Evolutionary conservation across 768 basidiomycete species (phyloP), one percentile per base, ranked within the genome.

Genomic region (Gloeopeniophorella convolvens): DNA sequence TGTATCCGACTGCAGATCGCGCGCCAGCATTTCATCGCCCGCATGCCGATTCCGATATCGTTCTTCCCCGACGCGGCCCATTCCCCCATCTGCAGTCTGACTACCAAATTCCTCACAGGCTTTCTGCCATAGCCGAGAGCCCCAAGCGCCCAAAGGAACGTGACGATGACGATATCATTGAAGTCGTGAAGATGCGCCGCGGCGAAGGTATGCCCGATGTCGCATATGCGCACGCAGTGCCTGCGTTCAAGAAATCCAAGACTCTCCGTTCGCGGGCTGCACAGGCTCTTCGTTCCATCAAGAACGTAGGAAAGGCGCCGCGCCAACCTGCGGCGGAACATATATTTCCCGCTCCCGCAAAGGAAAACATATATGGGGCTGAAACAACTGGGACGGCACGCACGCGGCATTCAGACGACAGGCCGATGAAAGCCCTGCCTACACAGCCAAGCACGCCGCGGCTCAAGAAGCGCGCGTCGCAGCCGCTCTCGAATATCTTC

Each of bases 221-320:
- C 27, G 52, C 47, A 8, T 61, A 61, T 3, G 55, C 42, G 3
- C 42, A 51, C 28, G 54, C 59, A 31, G 49, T 56, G n/a, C 51
- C 33, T 15, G 31, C 23, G 15, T 39, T 63, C 50, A 64, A 62
- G 59, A 65, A 63, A 54, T 62, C 64, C 28, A 65, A 57, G 55
- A 67, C 65, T 8, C 64, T 69, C 58, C 60, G 63, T 30, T 63
- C 64, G 13, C 63, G 68, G 6, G 67, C 68, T 5, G 55, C 60
- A 16, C 62, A 68, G 51, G 68, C 68, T 7, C 54, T 69, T 37
- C 61, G 61, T 47, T 68, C 68, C 7, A 67, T 69, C 55, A 65
- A 64, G 63, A 68, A 65, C 48, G 65, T 64, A 27, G 62, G 62
- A 16, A 64, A 59, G 52, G 42, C 23, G 21, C 47, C 48, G 16